Conservation (phyloP, 129 eudicot genomes). For the Deinandra increscens region DNA sequence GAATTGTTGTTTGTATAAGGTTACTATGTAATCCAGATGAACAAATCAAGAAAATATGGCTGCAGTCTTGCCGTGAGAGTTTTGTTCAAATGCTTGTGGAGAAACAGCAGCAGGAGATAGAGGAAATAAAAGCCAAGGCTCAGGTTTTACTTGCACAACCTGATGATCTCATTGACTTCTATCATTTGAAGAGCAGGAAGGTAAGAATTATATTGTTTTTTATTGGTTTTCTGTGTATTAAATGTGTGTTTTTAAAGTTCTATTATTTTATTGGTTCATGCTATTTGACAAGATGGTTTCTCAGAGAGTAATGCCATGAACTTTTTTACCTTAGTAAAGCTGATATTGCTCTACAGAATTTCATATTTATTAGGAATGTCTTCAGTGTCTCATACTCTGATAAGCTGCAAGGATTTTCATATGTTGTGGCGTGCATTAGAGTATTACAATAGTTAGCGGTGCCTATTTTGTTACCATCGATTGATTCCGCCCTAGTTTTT, state of each 20-base stretch:
- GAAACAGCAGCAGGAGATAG: conserved; percentile 81
- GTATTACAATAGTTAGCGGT: background rate
- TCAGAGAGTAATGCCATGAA: conserved; percentile 5
- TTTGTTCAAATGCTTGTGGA: conserved; percentile 94
- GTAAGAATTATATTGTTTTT: conserved; percentile 36
- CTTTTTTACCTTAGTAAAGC: conserved; percentile 1
- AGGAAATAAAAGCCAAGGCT: conserved; percentile 87
- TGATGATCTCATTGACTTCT: conserved; percentile 93
- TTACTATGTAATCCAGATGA: conserved; percentile 71
- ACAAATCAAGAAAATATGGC: conserved; percentile 73
- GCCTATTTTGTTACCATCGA: background rate
- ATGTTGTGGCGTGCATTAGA: conserved; percentile 15
- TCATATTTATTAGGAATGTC: background rate
- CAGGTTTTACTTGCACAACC: conserved; percentile 79
- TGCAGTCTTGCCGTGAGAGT: conserved; percentile 82
- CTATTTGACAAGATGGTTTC: background rate
- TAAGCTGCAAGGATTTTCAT: conserved; percentile 12
- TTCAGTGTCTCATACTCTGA: background rate
- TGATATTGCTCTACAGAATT: conserved; percentile 14
- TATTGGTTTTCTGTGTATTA: background rate
- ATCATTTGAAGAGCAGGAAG: conserved; percentile 91
- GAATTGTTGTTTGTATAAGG: conserved; percentile 74
- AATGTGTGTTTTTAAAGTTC: conserved; percentile 11
- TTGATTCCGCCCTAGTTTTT: background rate
- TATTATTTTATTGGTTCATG: background rate